These are phyloP conservation scores for Emericellopsis terricola DNA, from an alignment of 495 filamentous ascomycete species.

Conservation along the genomic window DNA sequence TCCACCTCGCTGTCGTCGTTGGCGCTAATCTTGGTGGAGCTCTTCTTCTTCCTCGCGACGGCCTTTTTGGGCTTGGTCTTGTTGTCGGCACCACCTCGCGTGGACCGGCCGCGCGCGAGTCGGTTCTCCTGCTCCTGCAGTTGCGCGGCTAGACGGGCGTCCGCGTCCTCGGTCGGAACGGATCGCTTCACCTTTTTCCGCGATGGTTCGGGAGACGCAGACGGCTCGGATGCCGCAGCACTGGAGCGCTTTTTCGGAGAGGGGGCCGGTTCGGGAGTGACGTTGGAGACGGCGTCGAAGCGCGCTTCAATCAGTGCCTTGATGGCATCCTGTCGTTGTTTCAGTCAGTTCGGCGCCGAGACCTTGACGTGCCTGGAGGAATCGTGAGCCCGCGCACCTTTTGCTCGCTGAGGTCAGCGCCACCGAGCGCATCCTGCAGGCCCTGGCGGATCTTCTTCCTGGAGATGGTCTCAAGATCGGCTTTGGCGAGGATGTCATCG, in stretches of 20 bases:
- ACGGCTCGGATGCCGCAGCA: too few species aligned
- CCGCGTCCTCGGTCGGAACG: constrained; percentile 42
- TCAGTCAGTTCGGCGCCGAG: constrained; percentile 2
- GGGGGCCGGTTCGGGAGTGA: constrained; percentile 18
- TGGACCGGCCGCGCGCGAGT: constrained; percentile 41
- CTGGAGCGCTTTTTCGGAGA: constrained; percentile 11
- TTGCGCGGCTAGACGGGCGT: constrained; percentile 69
- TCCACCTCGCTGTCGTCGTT: constrained; percentile 70
- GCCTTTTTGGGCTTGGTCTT: constrained; percentile 45
- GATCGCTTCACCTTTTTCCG: constrained; percentile 40
- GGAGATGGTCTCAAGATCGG: constrained; percentile 79
- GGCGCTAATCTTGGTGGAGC: constrained; percentile 50
- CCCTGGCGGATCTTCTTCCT: constrained; percentile 83
- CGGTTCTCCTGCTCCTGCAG: constrained; percentile 86
- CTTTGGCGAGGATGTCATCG: constrained; percentile 66
- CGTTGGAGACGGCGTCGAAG: constrained; percentile 62
- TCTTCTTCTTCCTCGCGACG: constrained; percentile 36
- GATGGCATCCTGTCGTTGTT: constrained; percentile 43
- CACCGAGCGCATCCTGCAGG: constrained; percentile 48
- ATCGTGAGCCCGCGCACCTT: too few species aligned
- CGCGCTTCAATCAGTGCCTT: constrained; percentile 73
- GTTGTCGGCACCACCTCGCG: constrained; percentile 41
- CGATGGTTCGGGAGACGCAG: constrained; percentile 32
- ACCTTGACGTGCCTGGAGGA: too few species aligned
- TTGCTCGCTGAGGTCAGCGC: constrained; percentile 67